Conservation (phyloP, 2,329 filamentous ascomycete species). For the Trichoderma sp. region DNA sequence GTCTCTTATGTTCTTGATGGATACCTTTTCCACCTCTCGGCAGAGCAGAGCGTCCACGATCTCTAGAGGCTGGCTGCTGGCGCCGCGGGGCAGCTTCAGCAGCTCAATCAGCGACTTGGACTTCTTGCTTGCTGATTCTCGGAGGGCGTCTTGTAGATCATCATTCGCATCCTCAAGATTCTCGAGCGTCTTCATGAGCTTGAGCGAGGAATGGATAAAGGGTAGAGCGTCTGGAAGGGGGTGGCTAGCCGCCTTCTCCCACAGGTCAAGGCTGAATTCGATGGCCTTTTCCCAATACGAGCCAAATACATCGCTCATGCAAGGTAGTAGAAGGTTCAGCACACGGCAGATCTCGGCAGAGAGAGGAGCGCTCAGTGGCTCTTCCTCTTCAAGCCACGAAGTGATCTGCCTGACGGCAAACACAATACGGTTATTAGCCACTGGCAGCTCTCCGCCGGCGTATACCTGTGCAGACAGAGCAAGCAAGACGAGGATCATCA, state of each 20-base stretch:
- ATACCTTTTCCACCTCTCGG: slow-evolving; percentile 64
- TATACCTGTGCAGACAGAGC: slow-evolving; percentile 54
- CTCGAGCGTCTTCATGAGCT: slow-evolving; percentile 64
- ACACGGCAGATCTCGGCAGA: slow-evolving; percentile 54
- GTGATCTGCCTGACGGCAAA: slow-evolving; percentile 80
- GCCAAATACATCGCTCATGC: slow-evolving; percentile 80
- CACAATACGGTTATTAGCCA: slow-evolving; percentile 67
- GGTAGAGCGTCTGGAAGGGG: slow-evolving; percentile 52
- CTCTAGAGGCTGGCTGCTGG: slow-evolving; percentile 62
- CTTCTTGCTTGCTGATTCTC: slow-evolving; percentile 55
- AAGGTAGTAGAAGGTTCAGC: slow-evolving; percentile 63
- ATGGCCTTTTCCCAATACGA: slow-evolving; percentile 75
- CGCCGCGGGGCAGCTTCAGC: slow-evolving; percentile 52
- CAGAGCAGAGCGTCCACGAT: slow-evolving; percentile 75
- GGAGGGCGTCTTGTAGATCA: slow-evolving; percentile 74
- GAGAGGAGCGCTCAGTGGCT: slow-evolving; percentile 43
- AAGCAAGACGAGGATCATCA: slow-evolving; percentile 52
- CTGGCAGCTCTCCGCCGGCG: slow-evolving; percentile 50
- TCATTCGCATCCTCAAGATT: slow-evolving; percentile 74
- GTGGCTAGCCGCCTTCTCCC: slow-evolving; percentile 48
- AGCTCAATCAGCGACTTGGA: slow-evolving; percentile 60
- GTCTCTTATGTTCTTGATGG: slow-evolving; percentile 60
- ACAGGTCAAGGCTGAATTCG: slow-evolving; percentile 56
- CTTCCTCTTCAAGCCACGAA: slow-evolving; percentile 61
- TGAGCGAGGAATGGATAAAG: slow-evolving; percentile 69